A percentile compares a stretch with the other conserved stretches of the same genome.
Evolutionary conservation across 768 basidiomycete species (phyloP).

Genomic region (Boletus pseudopeckii): DNA sequence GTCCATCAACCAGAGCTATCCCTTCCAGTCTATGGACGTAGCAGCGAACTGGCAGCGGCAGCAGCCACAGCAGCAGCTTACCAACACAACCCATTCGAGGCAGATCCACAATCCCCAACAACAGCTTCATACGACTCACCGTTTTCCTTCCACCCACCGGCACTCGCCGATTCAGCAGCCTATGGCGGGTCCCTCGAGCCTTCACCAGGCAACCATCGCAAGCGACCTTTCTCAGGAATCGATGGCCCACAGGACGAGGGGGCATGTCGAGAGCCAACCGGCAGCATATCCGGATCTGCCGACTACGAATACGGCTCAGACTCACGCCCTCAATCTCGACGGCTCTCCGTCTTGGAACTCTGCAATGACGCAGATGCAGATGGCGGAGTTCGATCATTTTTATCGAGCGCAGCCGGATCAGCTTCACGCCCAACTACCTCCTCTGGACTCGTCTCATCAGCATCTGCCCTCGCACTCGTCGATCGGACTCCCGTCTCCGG

Average conservation of each 20-base stretch:
- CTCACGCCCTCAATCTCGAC: slow-evolving; percentile 73
- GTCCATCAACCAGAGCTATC: slow-evolving; percentile 46
- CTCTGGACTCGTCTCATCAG: slow-evolving; percentile 44
- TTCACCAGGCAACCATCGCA: slow-evolving; percentile 48
- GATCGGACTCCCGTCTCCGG: slow-evolving; percentile 38
- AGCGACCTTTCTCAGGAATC: slow-evolving; percentile 60
- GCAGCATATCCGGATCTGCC: slow-evolving; percentile 27
- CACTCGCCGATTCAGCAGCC: slow-evolving; percentile 38
- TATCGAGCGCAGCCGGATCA: slow-evolving; percentile 35
- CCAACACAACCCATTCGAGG: slow-evolving; percentile 28
- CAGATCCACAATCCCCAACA: slow-evolving; percentile 31
- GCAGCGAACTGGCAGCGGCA: slow-evolving; percentile 37
- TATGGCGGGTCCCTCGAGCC: slow-evolving; percentile 32
- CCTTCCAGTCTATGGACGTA: slow-evolving; percentile 39
- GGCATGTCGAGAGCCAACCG: slow-evolving; percentile 36
- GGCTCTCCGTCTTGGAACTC: slow-evolving; percentile 85
- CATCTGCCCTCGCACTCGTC: slow-evolving; percentile 49
- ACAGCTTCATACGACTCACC: slow-evolving; percentile 53
- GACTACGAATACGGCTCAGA: slow-evolving; percentile 70
- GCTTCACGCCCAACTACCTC: slow-evolving; percentile 44
- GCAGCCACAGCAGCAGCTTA: slow-evolving; percentile 30
- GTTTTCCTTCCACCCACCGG: slow-evolving; percentile 76
- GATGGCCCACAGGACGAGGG: slow-evolving; percentile 45
- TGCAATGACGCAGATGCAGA: slow-evolving; percentile 67
- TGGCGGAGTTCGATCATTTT: slow-evolving; percentile 45